phyloP scores from a whole-genome alignment of 176 grass and related monocot genomes.

The Eragrostis nindensis region DNA sequence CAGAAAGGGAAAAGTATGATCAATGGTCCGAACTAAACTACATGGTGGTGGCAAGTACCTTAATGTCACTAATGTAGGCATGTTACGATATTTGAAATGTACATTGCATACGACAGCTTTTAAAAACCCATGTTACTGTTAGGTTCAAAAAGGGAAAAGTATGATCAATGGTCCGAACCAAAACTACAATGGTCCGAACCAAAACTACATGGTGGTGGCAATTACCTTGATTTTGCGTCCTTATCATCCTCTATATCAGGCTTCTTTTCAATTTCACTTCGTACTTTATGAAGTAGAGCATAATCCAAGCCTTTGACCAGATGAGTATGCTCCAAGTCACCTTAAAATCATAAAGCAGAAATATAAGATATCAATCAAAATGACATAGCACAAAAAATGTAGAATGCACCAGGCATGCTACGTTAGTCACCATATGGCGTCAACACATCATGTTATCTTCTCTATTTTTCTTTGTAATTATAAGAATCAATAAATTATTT shows the following conservation, averaged over 20 bases:
- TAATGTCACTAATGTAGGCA: no score
- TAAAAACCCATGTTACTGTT: background rate
- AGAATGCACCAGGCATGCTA: background rate
- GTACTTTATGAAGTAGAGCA: slow-evolving; percentile 97
- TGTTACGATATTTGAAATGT: background rate
- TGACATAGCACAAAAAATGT: background rate
- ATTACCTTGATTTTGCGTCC: slow-evolving; percentile 77
- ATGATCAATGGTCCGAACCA: background rate
- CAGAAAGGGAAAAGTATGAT: no score
- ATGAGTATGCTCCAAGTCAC: slow-evolving; percentile 98
- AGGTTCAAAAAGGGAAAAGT: slow-evolving; percentile 16
- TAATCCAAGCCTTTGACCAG: slow-evolving; percentile 99
- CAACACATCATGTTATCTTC: background rate
- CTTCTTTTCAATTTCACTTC: slow-evolving; percentile 99
- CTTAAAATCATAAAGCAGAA: slow-evolving; percentile 53
- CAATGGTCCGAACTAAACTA: no score
- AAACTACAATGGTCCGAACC: no score
- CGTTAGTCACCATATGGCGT: background rate
- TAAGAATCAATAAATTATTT: background rate
- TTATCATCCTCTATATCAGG: slow-evolving; percentile 85
- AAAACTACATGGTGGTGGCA: slow-evolving; percentile 30
- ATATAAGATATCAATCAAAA: slow-evolving; percentile 30
- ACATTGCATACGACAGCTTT: background rate
- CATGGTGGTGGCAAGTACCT: no score
- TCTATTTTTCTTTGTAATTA: no score